Evolutionary conservation across 345 rosid species (phyloP), one percentile per base, ranked within the genome.

Genomic region (Cochlearia excelsa): DNA sequence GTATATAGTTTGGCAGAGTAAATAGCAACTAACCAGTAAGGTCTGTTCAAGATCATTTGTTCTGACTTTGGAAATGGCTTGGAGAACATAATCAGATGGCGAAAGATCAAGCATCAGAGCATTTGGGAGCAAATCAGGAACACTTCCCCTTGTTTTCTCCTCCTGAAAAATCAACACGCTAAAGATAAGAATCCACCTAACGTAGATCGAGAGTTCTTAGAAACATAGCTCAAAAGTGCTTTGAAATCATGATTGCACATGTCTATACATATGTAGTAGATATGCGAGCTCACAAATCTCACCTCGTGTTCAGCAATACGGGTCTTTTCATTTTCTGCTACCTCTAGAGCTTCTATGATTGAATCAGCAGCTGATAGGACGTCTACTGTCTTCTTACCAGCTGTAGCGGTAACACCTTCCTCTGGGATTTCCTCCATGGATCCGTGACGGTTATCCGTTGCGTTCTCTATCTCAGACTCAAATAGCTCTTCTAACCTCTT

Each of bases 401-500:
- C 95, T 72, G 84, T 63, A 66, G 94, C 85, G 29, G 88, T 83
- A 58, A 84, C 90, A 65, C 99, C 99, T 80, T 93, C 99, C 66
- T 83, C 99, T 43, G 86, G 95, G 37, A 87, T 72, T 67, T 85
- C 94, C 74, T 86, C 95, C 70, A 70, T 76, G 1, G 81, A 76
- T 26, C 60, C 75, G 76, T 83, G 72, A 75, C 71, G 82, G 76
- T 75, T 79, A 52, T 82, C 97, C 50, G 56, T 71, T 69, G 87
- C 70, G 73, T 65, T 83, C 5, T 93, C 97, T 68, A 80, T 66
- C 75, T 89, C 97, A 70, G 93, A 73, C 79, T 89, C 97, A 30
- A 93, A 93, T 75, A 85, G 81, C 74, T 93, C 88, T 69, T 93
- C 97, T 75, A 93, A 61, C 73, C 92, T 87, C 76, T 89, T 87